Evolutionary conservation across 1,139 yeast species (phyloP).

Genomic region (Suhomyces panamericanus): DNA sequence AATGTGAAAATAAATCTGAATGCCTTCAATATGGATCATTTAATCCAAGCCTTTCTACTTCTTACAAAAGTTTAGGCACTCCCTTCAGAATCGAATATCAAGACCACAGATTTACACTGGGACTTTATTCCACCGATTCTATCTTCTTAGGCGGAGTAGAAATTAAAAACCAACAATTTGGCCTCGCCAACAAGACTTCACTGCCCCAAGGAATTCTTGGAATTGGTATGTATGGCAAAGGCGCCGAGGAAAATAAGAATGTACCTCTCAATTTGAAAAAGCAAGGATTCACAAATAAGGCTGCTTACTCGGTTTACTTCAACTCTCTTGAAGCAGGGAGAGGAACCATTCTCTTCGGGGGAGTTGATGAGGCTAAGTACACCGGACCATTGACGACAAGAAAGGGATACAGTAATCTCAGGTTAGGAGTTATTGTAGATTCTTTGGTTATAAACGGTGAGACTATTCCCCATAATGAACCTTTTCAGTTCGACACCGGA

Average conservation of each 20-base stretch:
- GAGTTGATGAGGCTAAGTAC: constrained; percentile 21
- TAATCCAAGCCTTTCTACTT: constrained; percentile 11
- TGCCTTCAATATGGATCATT: constrained; percentile 12
- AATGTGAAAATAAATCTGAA: constrained; percentile 21
- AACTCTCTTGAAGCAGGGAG: constrained; percentile 11
- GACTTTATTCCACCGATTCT: constrained; percentile 21
- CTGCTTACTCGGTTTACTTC: constrained; percentile 26
- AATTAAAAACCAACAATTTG: constrained; percentile 20
- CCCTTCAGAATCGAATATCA: constrained; percentile 17
- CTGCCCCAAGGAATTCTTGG: constrained; percentile 23
- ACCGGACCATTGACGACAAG: constrained; percentile 18
- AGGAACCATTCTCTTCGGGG: constrained; percentile 23
- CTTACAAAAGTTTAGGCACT: constrained; percentile 5
- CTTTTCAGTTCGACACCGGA: constrained; percentile 7
- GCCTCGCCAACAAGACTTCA: constrained; percentile 19
- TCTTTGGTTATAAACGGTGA: background rate
- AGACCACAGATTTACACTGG: constrained; percentile 17
- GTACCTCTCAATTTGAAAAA: constrained; percentile 23
- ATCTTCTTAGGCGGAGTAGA: constrained; percentile 12
- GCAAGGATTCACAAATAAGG: constrained; percentile 22
- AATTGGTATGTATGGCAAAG: constrained; percentile 37
- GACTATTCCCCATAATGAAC: background rate
- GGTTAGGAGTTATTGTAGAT: constrained; percentile 3
- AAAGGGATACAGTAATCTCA: background rate
- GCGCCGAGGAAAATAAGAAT: constrained; percentile 8